phyloP scores from a whole-genome alignment of 768 basidiomycete species.

The Pleurotus sapidus region DNA sequence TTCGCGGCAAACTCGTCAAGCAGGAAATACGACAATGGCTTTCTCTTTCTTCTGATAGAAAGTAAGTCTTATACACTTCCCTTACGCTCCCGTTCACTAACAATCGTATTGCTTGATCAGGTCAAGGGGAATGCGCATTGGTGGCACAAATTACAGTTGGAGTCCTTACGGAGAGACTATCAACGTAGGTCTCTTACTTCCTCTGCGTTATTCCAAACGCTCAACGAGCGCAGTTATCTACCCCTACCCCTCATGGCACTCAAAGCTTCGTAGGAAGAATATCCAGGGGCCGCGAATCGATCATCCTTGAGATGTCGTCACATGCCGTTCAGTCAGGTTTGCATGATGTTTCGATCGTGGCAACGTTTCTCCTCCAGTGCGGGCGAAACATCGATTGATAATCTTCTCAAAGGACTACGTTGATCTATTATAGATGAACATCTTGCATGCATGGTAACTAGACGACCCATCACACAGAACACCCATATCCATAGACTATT shows the following conservation, averaged over 20 bases:
- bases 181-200: constrained; percentile 16
- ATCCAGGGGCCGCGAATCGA: constrained; percentile 26
- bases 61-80: constrained; percentile 22
- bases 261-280: constrained; percentile 29
- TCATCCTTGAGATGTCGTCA: constrained; percentile 44
- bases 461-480: too few species aligned
- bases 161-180: constrained; percentile 20
- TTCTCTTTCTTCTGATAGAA: constrained; percentile 34
- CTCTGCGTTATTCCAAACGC: neutral
- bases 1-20: constrained; percentile 28
- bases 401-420: neutral
- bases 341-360: constrained; percentile 42
- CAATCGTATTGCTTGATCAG: constrained; percentile 15
- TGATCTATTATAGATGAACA: neutral
- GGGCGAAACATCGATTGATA: constrained; percentile 46
- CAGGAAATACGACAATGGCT: constrained; percentile 42
- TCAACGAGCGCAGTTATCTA: constrained; percentile 19
- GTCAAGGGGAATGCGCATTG: constrained; percentile 34
- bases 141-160: constrained; percentile 40
- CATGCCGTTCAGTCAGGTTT: constrained; percentile 43
- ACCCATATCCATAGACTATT: neutral
- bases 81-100: neutral
- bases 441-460: too few species aligned
- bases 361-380: constrained; percentile 43
- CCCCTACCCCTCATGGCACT: constrained; percentile 1